Evolutionary conservation across 1,284 basidiomycete species (phyloP), one percentile per base, ranked within the genome.

Genomic region (Heterobasidion parviporum): DNA sequence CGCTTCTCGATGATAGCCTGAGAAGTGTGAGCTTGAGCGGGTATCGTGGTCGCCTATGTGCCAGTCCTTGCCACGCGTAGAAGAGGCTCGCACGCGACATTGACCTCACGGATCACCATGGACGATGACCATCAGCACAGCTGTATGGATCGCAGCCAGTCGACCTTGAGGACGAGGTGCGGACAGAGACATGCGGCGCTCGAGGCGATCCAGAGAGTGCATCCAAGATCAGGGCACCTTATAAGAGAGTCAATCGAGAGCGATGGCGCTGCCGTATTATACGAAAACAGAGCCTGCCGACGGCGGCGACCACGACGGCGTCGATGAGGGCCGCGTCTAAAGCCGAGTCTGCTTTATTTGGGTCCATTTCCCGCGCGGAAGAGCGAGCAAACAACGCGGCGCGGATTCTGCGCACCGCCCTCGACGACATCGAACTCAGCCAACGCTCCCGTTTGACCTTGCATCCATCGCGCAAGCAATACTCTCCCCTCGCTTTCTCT

Each of bases 281-380:
- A 18, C 38, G 26, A 48, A 48, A 32, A 20, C 14, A 44, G 43
- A 15, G 4, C 43, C 8, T n/a, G 32, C n/a, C 20, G 8, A 6
- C 6, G 43, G 44, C 18, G 16, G 26, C 52, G 44, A 53, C 10
- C 8, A 46, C 41, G 35, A 16, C 49, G 14, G 44, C 34, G 41
- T 43, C 34, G 47, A 50, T 32, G 47, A 16, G 16, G 32, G 41
- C 12, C 47, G n/a, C 8, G 26, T 49, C 38, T 44, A 10, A 52
- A 41, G 50, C 10, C 18, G 20, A 20, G 18, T 15, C n/a, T 48
- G 12, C 12, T 16, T 20, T 47, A 33, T 49, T 41, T 59, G 60
- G 60, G 20, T 57, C 60, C 51, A 26, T 50, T 33, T 52, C 36
- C 34, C 46, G 52, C n/a, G 55, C 55, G 8, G 35, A 20, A 33